Percentiles rank a stretch among this genome's conserved stretches.
phyloP scores from a whole-genome alignment of 192 early-diverging fungal species.

The Podila horticola region DNA sequence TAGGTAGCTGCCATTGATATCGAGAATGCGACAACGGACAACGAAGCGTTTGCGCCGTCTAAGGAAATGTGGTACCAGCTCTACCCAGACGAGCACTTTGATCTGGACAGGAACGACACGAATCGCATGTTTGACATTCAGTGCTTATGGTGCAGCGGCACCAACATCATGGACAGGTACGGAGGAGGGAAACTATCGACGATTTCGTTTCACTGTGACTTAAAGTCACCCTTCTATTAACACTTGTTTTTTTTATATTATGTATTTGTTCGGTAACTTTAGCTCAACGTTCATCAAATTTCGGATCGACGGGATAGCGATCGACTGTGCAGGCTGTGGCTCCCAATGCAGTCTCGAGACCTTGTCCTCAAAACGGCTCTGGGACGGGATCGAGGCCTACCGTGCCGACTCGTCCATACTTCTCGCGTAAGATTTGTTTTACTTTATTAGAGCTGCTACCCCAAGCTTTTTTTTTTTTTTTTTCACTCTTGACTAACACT shows the following conservation, averaged over 20 bases:
- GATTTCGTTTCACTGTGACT: too few relatives aligned
- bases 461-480: not conserved
- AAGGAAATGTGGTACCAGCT: conserved; percentile 51
- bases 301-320: conserved; percentile 44
- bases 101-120: conserved; percentile 40
- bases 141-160: conserved; percentile 44
- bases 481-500: not conserved
- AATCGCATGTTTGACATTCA: conserved; percentile 43
- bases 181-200: too few relatives aligned
- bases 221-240: too few relatives aligned
- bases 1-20: conserved; percentile 53
- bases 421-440: conserved; percentile 29
- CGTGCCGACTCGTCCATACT: conserved; percentile 22
- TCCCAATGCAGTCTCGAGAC: conserved; percentile 51
- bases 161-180: conserved; percentile 49
- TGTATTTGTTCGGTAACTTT: not conserved
- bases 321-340: conserved; percentile 47
- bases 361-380: conserved; percentile 45
- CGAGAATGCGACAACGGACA: conserved; percentile 44
- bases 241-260: too few relatives aligned
- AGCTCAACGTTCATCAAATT: conserved; percentile 50
- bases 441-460: not conserved
- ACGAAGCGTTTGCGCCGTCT: conserved; percentile 38
- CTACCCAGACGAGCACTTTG: conserved; percentile 32
- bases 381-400: conserved; percentile 48